Evolutionary conservation across 2,329 filamentous ascomycete genomes (phyloP).

Genomic region (Xylariaceae sp.): DNA sequence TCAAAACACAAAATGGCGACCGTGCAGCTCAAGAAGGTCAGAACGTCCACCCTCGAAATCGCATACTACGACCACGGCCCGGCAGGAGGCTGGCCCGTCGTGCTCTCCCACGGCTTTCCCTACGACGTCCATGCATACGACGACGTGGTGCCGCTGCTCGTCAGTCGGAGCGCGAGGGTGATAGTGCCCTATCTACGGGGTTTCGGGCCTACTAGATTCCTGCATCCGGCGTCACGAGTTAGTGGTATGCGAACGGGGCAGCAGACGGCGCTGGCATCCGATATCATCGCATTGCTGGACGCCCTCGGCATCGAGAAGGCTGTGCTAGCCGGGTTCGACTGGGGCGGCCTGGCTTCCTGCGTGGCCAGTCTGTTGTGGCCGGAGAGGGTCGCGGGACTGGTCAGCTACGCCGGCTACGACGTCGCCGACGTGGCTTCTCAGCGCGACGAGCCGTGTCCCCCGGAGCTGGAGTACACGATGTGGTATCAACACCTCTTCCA

Average conservation of each 20-base stretch:
- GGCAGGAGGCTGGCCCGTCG: constrained; percentile 10
- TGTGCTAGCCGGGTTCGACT: constrained; percentile 13
- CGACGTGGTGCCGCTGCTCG: constrained; percentile 7
- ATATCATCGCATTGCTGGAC: constrained; percentile 10
- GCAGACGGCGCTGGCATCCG: constrained; percentile 9
- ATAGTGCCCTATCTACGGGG: constrained; percentile 13
- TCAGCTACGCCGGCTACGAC: constrained; percentile 15
- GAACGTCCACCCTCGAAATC: constrained; percentile 11
- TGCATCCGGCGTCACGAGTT: constrained; percentile 1
- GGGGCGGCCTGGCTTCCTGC: constrained; percentile 13
- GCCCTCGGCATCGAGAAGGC: constrained; percentile 7
- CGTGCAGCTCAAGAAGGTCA: constrained; percentile 7
- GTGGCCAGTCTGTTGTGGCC: constrained; percentile 10
- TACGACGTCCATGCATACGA: constrained; percentile 11
- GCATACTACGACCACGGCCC: constrained; percentile 14
- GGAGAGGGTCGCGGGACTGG: constrained; percentile 9
- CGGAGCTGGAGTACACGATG: constrained; percentile 10
- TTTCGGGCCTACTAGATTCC: constrained; percentile 10
- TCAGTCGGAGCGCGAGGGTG: constrained; percentile 6
- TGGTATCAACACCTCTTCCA: constrained; percentile 17
- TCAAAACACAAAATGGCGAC: constrained; percentile 2
- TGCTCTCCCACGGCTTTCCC: constrained; percentile 14
- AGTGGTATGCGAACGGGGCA: constrained; percentile 12
- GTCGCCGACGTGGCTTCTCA: constrained; percentile 6
- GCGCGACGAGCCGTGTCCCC: not conserved